Conservation (phyloP, 495 filamentous ascomycete species). For the Endocarpon pusillum region DNA sequence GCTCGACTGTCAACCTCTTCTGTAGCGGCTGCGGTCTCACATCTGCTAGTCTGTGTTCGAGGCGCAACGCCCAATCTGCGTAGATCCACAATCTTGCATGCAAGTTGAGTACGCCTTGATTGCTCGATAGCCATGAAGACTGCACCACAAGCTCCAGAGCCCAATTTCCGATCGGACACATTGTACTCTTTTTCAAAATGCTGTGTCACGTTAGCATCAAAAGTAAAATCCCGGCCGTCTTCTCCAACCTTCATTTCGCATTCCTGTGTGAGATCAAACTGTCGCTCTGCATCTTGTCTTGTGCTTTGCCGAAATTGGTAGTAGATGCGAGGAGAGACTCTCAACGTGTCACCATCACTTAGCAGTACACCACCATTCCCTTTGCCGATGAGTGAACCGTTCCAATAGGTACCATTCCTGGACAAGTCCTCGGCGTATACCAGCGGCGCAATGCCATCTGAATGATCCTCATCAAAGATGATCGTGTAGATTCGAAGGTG, state of each 20-base stretch:
- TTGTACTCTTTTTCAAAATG: conserved; percentile 27
- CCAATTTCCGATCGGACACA: conserved; percentile 31
- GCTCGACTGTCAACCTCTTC: conserved; percentile 6
- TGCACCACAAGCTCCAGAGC: conserved; percentile 28
- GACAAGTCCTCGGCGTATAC: conserved; percentile 47
- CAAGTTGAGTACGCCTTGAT: conserved; percentile 24
- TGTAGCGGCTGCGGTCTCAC: conserved; percentile 1
- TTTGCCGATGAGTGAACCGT: conserved; percentile 27
- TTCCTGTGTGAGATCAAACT: conserved; percentile 10
- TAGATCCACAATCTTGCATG: conserved; percentile 35
- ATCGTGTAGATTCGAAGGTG: conserved; percentile 49
- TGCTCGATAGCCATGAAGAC: conserved; percentile 31
- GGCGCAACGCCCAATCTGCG: conserved; percentile 3
- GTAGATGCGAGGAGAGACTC: conserved; percentile 8
- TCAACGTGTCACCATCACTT: conserved; percentile 35
- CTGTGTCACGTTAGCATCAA: conserved; percentile 14
- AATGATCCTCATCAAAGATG: conserved; percentile 25
- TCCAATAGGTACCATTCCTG: conserved; percentile 37
- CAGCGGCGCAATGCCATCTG: conserved; percentile 23
- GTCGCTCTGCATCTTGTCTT: conserved; percentile 1
- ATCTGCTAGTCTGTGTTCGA: conserved; percentile 1
- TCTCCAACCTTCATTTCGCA: conserved; percentile 18
- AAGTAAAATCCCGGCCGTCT: not conserved
- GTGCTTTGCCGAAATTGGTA: conserved; percentile 10
- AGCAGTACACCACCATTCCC: conserved; percentile 29